phyloP scores from a whole-genome alignment of 169 alveolate genomes.

The Perkinsus chesapeaki region DNA sequence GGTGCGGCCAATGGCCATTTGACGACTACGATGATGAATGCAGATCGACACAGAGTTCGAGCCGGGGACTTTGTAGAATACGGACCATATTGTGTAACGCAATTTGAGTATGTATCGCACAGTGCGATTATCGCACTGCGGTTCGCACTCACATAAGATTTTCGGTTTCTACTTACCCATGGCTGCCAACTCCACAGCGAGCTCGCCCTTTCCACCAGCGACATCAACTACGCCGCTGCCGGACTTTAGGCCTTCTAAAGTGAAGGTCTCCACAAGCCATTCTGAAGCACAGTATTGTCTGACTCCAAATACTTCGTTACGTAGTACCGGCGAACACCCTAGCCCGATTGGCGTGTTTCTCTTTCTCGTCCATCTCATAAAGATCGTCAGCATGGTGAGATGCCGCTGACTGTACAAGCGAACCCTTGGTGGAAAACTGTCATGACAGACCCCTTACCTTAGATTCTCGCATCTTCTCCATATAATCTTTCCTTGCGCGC shows the following conservation, averaged over 20 bases:
- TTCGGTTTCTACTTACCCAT: background rate
- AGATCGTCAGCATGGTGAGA: background rate
- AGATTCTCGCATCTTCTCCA: background rate
- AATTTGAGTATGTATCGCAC: background rate
- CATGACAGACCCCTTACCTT: background rate
- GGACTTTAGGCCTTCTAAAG: background rate
- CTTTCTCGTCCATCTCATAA: background rate
- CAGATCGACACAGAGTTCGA: too few relatives aligned
- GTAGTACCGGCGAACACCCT: background rate
- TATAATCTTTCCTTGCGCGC: background rate
- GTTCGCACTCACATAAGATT: background rate
- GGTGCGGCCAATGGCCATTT: too few relatives aligned
- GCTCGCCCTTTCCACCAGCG: background rate
- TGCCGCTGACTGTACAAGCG: background rate
- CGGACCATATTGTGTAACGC: too few relatives aligned
- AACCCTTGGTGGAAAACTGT: background rate
- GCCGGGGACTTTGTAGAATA: too few relatives aligned
- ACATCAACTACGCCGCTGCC: background rate
- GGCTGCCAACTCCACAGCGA: background rate
- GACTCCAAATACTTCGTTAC: background rate
- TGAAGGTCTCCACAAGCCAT: background rate
- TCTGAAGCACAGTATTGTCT: background rate
- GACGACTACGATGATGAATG: too few relatives aligned
- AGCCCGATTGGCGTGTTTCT: background rate
- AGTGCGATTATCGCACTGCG: background rate